phyloP scores from a whole-genome alignment of 345 rosid genomes.

The Rhizophora apiculata region DNA sequence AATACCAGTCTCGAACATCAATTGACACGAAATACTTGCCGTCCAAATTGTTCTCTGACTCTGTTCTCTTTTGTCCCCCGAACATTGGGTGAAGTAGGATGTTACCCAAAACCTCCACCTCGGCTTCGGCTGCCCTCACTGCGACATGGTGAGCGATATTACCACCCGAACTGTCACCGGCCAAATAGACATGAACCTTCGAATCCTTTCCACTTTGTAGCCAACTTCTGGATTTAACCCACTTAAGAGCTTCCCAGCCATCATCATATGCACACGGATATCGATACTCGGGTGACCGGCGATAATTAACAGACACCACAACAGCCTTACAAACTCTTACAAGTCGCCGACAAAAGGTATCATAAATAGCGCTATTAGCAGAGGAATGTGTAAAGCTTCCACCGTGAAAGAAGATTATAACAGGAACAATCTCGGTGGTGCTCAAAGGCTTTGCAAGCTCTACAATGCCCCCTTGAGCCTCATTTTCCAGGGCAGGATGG shows the following conservation, averaged over 20 bases:
- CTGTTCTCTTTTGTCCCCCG: conserved; percentile 75
- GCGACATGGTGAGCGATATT: conserved; percentile 94
- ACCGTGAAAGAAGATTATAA: conserved; percentile 87
- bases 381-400: conserved; percentile 98
- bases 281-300: conserved; percentile 78
- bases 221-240: conserved; percentile 89
- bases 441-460: conserved; percentile 71
- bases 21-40: conserved; percentile 85
- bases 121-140: conserved; percentile 55
- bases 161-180: conserved; percentile 97
- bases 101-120: conserved; percentile 65
- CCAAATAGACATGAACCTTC: conserved; percentile 70
- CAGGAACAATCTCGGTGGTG: conserved; percentile 62
- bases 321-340: conserved; percentile 61
- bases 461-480: conserved; percentile 43
- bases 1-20: conserved; percentile 92
- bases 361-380: conserved; percentile 91
- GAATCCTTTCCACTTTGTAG: conserved; percentile 72
- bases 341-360: conserved; percentile 86
- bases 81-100: conserved; percentile 94
- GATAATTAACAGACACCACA: conserved; percentile 88
- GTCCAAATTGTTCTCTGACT: conserved; percentile 65
- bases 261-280: conserved; percentile 92
- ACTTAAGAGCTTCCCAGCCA: conserved; percentile 88
- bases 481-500: conserved; percentile 39